These are phyloP conservation scores for Cicer judaicum DNA, from an alignment of 306 rosid genomes.

Conservation along the genomic window DNA sequence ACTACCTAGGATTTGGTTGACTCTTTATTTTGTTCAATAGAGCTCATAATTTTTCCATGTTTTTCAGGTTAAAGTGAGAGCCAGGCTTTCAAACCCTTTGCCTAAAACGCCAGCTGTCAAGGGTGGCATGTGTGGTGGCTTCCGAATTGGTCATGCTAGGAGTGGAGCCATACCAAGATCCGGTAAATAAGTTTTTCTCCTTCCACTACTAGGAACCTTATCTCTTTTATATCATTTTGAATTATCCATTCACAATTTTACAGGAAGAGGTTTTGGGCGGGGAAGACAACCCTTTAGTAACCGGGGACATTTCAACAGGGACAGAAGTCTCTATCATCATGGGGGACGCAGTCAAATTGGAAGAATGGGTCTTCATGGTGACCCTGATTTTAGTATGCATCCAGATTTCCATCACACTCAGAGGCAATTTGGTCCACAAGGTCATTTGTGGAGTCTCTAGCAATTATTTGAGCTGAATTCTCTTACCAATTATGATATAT, in stretches of 20 bases:
- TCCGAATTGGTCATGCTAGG: slow-evolving; percentile 65
- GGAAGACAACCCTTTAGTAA: slow-evolving; percentile 51
- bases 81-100: slow-evolving; percentile 89
- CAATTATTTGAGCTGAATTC: slow-evolving; percentile 25
- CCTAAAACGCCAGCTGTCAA: slow-evolving; percentile 86
- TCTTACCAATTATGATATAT: slow-evolving; percentile 7
- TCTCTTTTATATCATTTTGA: slow-evolving; percentile 25
- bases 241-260: slow-evolving; percentile 19
- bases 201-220: slow-evolving; percentile 36
- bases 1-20: slow-evolving; percentile 6
- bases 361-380: slow-evolving; percentile 52
- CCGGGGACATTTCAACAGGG: slow-evolving; percentile 55
- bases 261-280: slow-evolving; percentile 67
- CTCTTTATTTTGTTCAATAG: slow-evolving; percentile 12
- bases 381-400: slow-evolving; percentile 46
- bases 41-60: slow-evolving; percentile 27
- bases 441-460: slow-evolving; percentile 43
- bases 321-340: slow-evolving; percentile 56
- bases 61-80: slow-evolving; percentile 70
- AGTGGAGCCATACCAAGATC: slow-evolving; percentile 56
- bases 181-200: slow-evolving; percentile 49
- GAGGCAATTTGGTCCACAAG: slow-evolving; percentile 62
- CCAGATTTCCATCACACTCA: slow-evolving; percentile 52
- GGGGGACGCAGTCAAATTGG: slow-evolving; percentile 61
- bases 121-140: slow-evolving; percentile 87